Evolutionary conservation across 2,329 filamentous ascomycete species (phyloP), one percentile per base, ranked within the genome.

Genomic region (Fusarium floridanum): DNA sequence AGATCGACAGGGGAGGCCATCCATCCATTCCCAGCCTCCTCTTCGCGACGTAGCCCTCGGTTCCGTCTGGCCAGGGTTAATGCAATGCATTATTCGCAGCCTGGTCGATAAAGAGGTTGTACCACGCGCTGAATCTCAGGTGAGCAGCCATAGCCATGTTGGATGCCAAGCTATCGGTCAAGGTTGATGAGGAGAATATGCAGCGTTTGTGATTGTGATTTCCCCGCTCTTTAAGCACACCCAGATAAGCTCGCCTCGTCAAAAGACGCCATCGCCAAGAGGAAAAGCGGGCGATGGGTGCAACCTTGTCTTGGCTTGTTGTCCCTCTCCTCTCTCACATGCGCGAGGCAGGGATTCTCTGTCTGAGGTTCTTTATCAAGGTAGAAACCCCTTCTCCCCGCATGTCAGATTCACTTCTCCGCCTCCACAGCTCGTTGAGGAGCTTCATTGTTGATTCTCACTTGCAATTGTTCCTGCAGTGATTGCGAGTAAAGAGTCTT

Each of bases 1-100:
- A 43, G 60, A 62, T 62, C 60, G 34, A 62, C 60, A 62, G 41
- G 41, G 60, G 60, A 59, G 14, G 36, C 16, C 22, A 27, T 37
- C 36, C 43, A 48, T 32, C 27, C 29, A 29, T 17, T 16, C 24
- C 45, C 45, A 50, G 12, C 24, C 45, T 10, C 43, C 43, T 6
- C 55, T 5, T 37, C 20, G 16, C 32, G 29, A 56, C 27, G 10
- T 34, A 34, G 27, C 50, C 29, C 29, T 56, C 27, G 27, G 2
- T 37, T 59, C 32, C 48, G n/a, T 9, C 17, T 34, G 32, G 32
- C 9, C 29, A 29, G 3, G 50, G 27, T n/a, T 36, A 34, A 36
- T 20, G 53, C 53, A 53, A 27, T 14, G 53, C 53, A 53, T 17
- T 17, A 56, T 36, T 22, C 27, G 8, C n/a, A 56, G 27, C 53